phyloP scores from a whole-genome alignment of 257 asterid genomes.

The Perilla frutescens region DNA sequence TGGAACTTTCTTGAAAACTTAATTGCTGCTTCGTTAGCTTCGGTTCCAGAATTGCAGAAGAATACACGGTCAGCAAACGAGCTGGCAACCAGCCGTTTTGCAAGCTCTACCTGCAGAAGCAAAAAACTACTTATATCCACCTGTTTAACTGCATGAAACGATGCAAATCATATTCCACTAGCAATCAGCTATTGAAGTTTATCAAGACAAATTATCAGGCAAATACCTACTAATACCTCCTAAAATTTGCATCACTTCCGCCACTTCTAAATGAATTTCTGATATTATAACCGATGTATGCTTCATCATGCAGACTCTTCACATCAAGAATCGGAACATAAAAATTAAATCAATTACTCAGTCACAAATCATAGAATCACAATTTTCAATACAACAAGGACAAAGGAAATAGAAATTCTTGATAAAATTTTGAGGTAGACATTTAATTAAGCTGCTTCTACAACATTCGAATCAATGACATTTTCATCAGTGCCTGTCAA shows the following conservation, averaged over 20 bases:
- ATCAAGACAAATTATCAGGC: neutral
- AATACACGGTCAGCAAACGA: slow-evolving; percentile 98
- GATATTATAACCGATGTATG: neutral
- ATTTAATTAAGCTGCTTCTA: no score
- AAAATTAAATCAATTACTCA: neutral
- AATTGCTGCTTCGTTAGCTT: slow-evolving; percentile 96
- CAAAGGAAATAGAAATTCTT: no score
- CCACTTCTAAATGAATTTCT: neutral
- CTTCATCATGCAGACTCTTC: neutral
- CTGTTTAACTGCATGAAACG: neutral
- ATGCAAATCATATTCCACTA: neutral
- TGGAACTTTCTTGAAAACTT: slow-evolving; percentile 90
- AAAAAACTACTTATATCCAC: neutral
- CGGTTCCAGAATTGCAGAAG: slow-evolving; percentile 96
- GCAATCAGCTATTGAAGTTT: neutral
- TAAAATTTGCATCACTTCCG: neutral
- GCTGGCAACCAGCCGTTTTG: slow-evolving; percentile 66
- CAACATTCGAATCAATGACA: no score
- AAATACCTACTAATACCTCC: no score
- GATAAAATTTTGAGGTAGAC: no score
- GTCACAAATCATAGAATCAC: neutral
- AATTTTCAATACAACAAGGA: neutral
- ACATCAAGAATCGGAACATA: neutral
- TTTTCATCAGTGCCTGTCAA: no score
- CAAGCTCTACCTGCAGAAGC: slow-evolving; percentile 80